These are phyloP conservation scores for Endotrypanum monterogeii DNA, from an alignment of 208 protist genomes.

Conservation along the genomic window DNA sequence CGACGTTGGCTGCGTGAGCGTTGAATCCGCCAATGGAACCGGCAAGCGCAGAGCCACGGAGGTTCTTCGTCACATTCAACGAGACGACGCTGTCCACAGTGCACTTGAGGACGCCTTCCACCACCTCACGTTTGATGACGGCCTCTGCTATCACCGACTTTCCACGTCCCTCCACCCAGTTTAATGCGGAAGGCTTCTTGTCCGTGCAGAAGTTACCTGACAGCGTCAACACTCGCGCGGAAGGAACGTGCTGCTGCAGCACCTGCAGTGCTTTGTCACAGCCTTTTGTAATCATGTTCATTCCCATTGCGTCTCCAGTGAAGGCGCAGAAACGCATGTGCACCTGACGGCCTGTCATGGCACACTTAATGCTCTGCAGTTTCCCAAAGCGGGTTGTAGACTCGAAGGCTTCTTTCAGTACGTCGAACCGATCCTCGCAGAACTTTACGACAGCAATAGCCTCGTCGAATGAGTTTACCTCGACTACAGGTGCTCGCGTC, in stretches of 20 bases:
- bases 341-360: slow-evolving; percentile 89
- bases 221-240: slow-evolving; percentile 92
- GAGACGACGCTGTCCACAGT: slow-evolving; percentile 90
- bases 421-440: slow-evolving; percentile 89
- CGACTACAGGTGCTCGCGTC: slow-evolving; percentile 96
- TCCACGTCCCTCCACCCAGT: slow-evolving; percentile 98
- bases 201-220: slow-evolving; percentile 98
- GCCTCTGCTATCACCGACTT: slow-evolving; percentile 96
- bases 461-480: slow-evolving; percentile 76
- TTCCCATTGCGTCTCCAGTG: slow-evolving; percentile 99
- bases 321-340: slow-evolving; percentile 95
- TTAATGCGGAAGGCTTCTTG: slow-evolving; percentile 98
- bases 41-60: slow-evolving; percentile 97
- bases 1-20: slow-evolving; percentile 98
- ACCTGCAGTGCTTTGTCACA: slow-evolving; percentile 91
- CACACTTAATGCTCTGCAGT: slow-evolving; percentile 87
- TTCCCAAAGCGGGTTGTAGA: slow-evolving; percentile 94
- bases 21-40: slow-evolving; percentile 98
- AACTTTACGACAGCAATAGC: slow-evolving; percentile 88
- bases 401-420: slow-evolving; percentile 91
- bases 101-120: slow-evolving; percentile 95
- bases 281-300: slow-evolving; percentile 99
- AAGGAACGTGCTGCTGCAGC: slow-evolving; percentile 90
- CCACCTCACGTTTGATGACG: slow-evolving; percentile 86
- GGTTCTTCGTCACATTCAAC: slow-evolving; percentile 96